Base-by-base conservation (phyloP, 192 early-diverging fungal species). In the Gigaspora rosea region DNA sequence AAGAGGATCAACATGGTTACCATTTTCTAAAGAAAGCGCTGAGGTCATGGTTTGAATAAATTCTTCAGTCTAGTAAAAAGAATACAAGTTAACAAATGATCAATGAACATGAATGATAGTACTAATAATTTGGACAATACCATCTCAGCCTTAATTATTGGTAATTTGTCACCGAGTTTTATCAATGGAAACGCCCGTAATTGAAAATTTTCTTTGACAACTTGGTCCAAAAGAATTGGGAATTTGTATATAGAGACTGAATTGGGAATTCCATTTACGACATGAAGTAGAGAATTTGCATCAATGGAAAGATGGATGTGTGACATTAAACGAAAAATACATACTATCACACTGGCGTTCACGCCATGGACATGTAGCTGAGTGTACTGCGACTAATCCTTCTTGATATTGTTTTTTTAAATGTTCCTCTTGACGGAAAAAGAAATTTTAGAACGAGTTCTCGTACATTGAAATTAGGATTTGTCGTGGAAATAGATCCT, bases 221-320 rank as follows among this genome's bases (percentile, higher is more conserved):
- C 20, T 13, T 16, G 3, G 27, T 36, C 2, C 22, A 8, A 18
- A 3, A 35, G n/a, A 54, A 54, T 18, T 22, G 59, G n/a, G 32
- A 76, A 46, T 32, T 63, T 64, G 35, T 76, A 76, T 20, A 76
- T 76, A 35, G 10, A 54, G 22, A 67, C 75, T 76, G 20, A 20
- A 8, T 58, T 20, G 1, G 3, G 1, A 61, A 61, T 61, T 58
- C 8, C 8, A 27, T 27, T 27, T n/a, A 61, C 20, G 32, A 61
- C 16, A 61, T 18, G 9, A 54, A 16, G 1, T 16, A 56, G 18
- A 56, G 10, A 68, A 68, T 48, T 0, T 27, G 27, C 0, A 15
- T 71, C 35, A 16, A 7, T 56, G 6, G 36, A 58, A 41, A 35
- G 16, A 8, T 52, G 15, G 22, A 57, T 20, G 8, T 35, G 22